Evolutionary conservation across 345 rosid species (phyloP).

Genomic region (Boechera divaricarpa): DNA sequence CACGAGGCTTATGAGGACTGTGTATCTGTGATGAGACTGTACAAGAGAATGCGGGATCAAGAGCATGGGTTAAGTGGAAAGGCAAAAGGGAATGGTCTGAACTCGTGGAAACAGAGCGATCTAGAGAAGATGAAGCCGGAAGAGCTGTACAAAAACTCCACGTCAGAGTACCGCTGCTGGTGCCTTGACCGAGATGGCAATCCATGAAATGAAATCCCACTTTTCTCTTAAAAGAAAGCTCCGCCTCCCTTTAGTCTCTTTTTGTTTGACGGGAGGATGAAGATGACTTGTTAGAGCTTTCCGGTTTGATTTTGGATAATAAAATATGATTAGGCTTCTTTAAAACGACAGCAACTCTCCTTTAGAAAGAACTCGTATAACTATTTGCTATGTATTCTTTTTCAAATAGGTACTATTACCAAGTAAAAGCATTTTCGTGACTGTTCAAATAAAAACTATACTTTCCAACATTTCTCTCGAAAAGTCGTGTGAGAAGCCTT

Average conservation of each 20-base stretch:
- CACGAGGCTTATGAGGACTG: conserved; percentile 77
- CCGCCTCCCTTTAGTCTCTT: conserved; percentile 18
- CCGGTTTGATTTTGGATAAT: conserved; percentile 18
- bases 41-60: conserved; percentile 67
- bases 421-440: no score
- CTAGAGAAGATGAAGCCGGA: conserved; percentile 66
- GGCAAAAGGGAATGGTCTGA: conserved; percentile 41
- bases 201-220: conserved; percentile 26
- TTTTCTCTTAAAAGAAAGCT: conserved; percentile 12
- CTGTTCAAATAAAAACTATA: no score
- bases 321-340: background rate
- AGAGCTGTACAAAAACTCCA: conserved; percentile 61
- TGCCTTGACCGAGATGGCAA: conserved; percentile 53
- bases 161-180: conserved; percentile 68
- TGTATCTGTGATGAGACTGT: conserved; percentile 71
- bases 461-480: no score
- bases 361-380: background rate
- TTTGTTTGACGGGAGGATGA: background rate
- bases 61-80: conserved; percentile 46
- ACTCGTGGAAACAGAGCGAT: conserved; percentile 53
- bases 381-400: no score
- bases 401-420: no score
- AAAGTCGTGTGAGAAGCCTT: background rate
- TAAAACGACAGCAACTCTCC: background rate
- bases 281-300: background rate